Evolutionary conservation across 2,329 filamentous ascomycete species (phyloP).

Genomic region (Cordyceps javanica): DNA sequence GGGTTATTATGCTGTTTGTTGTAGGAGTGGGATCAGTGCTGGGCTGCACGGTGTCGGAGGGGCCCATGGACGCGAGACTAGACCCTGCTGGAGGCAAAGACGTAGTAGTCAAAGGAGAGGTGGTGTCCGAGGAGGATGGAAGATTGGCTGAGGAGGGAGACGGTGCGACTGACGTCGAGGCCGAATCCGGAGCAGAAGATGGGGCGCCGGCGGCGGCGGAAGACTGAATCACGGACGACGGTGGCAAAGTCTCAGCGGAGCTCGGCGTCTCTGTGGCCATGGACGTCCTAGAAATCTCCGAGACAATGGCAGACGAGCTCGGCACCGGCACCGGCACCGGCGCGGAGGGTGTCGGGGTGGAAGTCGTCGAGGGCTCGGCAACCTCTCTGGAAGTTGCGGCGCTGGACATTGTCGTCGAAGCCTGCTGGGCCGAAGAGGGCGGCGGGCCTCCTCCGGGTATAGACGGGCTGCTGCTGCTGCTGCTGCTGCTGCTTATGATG

Average conservation of each 20-base stretch:
- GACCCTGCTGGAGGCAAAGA: neutral
- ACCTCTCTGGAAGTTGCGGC: neutral
- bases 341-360: neutral
- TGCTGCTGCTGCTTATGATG: too few species aligned
- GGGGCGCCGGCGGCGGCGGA: neutral
- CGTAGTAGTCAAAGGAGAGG: neutral
- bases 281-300: neutral
- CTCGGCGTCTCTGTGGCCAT: neutral
- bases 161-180: neutral
- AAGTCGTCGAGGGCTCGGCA: neutral
- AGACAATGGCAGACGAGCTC: neutral
- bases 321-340: neutral
- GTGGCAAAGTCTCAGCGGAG: neutral
- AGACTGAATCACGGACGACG: neutral
- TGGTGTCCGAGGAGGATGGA: neutral
- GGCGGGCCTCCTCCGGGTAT: too few species aligned
- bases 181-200: neutral
- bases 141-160: neutral
- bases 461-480: too few species aligned
- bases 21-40: neutral
- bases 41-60: neutral
- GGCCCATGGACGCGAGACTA: neutral
- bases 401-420: neutral
- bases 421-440: too few species aligned
- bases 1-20: too few species aligned